Evolutionary conservation across 305 asterid species (phyloP).

Genomic region (Andrographis paniculata): DNA sequence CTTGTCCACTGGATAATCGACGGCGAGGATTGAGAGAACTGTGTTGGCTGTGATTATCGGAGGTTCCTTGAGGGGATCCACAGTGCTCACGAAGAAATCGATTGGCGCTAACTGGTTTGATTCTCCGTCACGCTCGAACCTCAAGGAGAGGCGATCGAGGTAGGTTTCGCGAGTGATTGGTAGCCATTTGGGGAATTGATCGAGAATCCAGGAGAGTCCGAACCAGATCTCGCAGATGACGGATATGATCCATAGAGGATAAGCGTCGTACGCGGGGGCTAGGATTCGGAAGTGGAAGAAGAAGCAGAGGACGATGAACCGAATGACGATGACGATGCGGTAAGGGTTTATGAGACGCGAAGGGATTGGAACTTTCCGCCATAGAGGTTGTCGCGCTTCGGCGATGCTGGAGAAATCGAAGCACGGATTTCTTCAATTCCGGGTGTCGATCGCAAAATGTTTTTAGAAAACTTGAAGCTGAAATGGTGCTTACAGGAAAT

Average conservation of each 20-base stretch:
- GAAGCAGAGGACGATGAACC: conserved; percentile 50
- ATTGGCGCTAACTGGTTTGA: conserved; percentile 39
- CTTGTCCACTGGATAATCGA: conserved; percentile 71
- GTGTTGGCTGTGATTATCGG: conserved; percentile 80
- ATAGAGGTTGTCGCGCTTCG: conserved; percentile 80
- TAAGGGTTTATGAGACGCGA: conserved; percentile 77
- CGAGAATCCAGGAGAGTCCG: conserved; percentile 78
- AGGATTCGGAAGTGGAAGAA: conserved; percentile 73
- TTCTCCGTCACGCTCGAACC: conserved; percentile 72
- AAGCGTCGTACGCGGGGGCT: conserved; percentile 69
- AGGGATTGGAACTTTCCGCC: conserved; percentile 73
- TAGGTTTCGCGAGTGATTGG: conserved; percentile 79
- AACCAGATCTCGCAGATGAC: conserved; percentile 87
- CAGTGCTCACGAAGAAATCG: conserved; percentile 67
- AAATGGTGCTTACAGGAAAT: conserved; percentile 38
- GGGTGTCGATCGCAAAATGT: too few species aligned
- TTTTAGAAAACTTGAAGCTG: neutral
- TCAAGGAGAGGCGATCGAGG: conserved; percentile 62
- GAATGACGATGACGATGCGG: conserved; percentile 63
- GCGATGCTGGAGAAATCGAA: conserved; percentile 40
- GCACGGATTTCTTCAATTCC: neutral
- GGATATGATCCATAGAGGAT: conserved; percentile 67
- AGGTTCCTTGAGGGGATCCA: conserved; percentile 87
- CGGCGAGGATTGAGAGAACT: conserved; percentile 61
- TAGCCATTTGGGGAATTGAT: conserved; percentile 80